A percentile compares a stretch with the other conserved stretches of the same genome.
Conservation (phyloP, 179 eudicot genomes). For the Monotropa hypopitys region DNA sequence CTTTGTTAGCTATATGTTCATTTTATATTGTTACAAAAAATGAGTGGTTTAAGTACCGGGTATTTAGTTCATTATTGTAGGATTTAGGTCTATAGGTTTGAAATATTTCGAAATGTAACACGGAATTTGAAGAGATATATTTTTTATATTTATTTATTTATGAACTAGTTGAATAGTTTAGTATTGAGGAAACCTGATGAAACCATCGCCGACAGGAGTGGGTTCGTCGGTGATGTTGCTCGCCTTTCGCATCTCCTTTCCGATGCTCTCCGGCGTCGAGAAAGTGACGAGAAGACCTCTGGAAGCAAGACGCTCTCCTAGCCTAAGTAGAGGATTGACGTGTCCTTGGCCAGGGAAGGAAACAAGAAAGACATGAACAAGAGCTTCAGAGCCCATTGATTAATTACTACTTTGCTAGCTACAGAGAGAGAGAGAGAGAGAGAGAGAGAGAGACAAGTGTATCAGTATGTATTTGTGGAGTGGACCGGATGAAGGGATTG, state of each 20-base stretch:
- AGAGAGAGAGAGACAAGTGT: neutral
- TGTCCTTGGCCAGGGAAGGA: conserved; percentile 76
- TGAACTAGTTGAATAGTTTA: neutral
- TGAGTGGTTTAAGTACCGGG: too few species aligned
- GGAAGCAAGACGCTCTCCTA: conserved; percentile 55
- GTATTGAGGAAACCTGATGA: neutral
- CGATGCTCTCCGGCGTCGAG: conserved; percentile 32
- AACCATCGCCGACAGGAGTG: conserved; percentile 30
- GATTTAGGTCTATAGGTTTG: too few species aligned
- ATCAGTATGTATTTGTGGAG: neutral
- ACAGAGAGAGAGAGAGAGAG: neutral
- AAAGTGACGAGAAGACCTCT: conserved; percentile 54
- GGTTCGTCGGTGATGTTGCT: conserved; percentile 25
- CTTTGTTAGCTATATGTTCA: too few species aligned
- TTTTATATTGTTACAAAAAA: too few species aligned
- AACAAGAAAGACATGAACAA: conserved; percentile 46
- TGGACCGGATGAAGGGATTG: neutral
- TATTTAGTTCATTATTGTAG: too few species aligned
- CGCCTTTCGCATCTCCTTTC: conserved; percentile 23
- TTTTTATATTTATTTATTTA: too few species aligned
- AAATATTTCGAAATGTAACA: too few species aligned
- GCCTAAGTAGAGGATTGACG: conserved; percentile 68
- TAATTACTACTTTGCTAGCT: neutral
- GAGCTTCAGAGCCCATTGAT: conserved; percentile 8
- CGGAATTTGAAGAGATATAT: too few species aligned